phyloP scores from a whole-genome alignment of 83 land plant species.

The Thuja plicata region DNA sequence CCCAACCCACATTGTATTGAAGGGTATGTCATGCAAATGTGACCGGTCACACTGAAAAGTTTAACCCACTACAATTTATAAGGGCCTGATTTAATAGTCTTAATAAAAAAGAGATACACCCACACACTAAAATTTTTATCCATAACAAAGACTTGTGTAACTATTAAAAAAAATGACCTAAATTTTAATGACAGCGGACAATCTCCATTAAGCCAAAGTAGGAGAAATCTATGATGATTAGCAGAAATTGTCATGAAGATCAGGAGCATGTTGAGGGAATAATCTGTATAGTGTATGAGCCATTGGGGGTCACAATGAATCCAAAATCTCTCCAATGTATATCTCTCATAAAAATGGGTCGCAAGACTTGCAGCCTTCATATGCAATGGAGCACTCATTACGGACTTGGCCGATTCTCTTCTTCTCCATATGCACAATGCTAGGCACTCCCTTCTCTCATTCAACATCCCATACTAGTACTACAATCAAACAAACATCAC shows the following conservation, averaged over 20 bases:
- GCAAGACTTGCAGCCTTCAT: neutral
- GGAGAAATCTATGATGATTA: no score
- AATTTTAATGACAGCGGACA: no score
- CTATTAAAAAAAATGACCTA: no score
- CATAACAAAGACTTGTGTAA: no score
- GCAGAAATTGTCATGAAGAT: neutral
- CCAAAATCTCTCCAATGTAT: neutral
- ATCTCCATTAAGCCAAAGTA: no score
- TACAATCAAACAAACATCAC: neutral
- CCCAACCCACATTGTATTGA: no score
- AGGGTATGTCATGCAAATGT: no score
- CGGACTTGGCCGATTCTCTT: neutral
- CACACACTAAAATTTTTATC: no score
- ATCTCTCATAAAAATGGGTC: neutral
- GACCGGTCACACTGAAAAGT: no score
- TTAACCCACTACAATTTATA: no score
- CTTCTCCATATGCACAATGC: neutral
- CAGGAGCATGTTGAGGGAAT: neutral
- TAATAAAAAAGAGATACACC: no score
- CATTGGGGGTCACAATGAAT: neutral
- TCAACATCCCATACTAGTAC: conserved; percentile 3
- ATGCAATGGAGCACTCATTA: neutral
- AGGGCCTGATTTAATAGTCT: no score
- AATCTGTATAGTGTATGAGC: neutral
- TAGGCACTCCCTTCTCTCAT: conserved; percentile 2